phyloP scores from a whole-genome alignment of 75 land plant species.

The Selaginella tamariscina region DNA sequence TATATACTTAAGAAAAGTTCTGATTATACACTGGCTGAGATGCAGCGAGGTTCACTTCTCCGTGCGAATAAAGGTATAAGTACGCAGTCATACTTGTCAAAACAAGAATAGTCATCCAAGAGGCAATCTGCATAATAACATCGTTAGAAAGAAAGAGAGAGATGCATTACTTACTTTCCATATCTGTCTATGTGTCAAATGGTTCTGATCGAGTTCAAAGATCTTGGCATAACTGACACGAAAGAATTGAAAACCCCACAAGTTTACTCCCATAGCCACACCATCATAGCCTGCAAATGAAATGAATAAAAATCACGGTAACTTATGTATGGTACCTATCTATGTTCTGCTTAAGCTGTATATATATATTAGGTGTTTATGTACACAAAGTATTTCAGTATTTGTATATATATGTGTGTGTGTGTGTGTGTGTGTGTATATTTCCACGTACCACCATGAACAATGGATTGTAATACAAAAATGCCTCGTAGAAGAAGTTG shows the following conservation, averaged over 20 bases:
- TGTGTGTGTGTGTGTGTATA: background rate
- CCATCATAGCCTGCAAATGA: conserved; percentile 67
- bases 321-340: background rate
- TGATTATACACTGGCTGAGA: conserved; percentile 67
- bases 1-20: background rate
- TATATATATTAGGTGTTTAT: background rate
- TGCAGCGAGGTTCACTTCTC: conserved; percentile 64
- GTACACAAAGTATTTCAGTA: background rate
- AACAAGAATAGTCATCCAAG: conserved; percentile 86
- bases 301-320: background rate
- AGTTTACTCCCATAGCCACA: conserved; percentile 95
- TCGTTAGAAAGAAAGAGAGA: background rate
- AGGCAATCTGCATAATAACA: conserved; percentile 51
- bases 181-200: conserved; percentile 77
- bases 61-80: conserved; percentile 81
- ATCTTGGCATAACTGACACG: conserved; percentile 71
- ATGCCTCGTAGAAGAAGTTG: conserved; percentile 79
- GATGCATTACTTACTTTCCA: conserved; percentile 64
- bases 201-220: conserved; percentile 81
- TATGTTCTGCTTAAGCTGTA: background rate
- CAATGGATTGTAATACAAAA: conserved; percentile 89
- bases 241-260: conserved; percentile 69
- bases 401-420: background rate
- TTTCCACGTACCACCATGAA: conserved; percentile 75
- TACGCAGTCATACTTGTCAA: conserved; percentile 91